Evolutionary conservation across 257 asterid species (phyloP), one percentile per base, ranked within the genome.

Genomic region (Nicotiana benthamiana): DNA sequence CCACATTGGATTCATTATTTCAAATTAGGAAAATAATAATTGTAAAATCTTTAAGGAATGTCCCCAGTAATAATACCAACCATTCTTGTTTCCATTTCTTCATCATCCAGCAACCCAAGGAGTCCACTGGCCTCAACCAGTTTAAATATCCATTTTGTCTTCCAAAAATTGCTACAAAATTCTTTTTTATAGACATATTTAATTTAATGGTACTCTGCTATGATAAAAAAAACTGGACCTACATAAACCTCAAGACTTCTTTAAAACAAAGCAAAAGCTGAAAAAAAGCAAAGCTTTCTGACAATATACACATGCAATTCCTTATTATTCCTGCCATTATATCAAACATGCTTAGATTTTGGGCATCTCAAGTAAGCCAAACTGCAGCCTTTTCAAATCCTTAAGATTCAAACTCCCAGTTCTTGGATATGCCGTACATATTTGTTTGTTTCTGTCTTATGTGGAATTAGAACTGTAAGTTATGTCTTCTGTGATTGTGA

Each of bases 401-500:
- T 63, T 48, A 54, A 56, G 57, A 17, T 32, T 57, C 81, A 32
- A 20, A 77, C 76, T 63, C 52, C n/a, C 76, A 79, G 59, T 63
- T 43, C 48, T 62, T 30, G 76, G 11, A 63, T 48, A 67, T 28
- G 11, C 20, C 11, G 30, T 56, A 27, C 32, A 53, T 80, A 22
- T 79, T 63, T 40, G 27, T 66, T 34, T 67, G 57, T 79, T 28
- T 65, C 36, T 56, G 28, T 77, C 28, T 48, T 40, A 34, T 62
- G 70, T 51, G 27, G 51, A n/a, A 43, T 3, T 30, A 64, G 64
- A 56, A 28, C 40, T 40, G 80, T 75, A n/a, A 40, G 59, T 26
- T 24, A 6, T 46, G 64, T 84, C 36, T 8, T 80, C 36, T 27
- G 20, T 63, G 78, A 84, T 88, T 87, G 87, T 86, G 85, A 79